Conservation (phyloP, 495 filamentous ascomycete genomes). For the Trichoderma asperelloides region DNA sequence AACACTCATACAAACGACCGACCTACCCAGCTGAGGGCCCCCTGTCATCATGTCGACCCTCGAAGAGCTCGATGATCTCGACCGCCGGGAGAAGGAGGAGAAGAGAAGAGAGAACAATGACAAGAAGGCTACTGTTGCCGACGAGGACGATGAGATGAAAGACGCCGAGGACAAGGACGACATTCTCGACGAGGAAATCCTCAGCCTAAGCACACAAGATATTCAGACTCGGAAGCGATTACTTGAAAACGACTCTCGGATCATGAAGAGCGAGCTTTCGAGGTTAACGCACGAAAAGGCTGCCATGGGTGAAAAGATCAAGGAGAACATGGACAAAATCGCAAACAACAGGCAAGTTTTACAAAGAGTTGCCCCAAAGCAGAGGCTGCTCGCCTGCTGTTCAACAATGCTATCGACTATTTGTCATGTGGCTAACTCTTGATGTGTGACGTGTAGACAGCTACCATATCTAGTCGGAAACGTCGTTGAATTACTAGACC, state of each 20-base stretch:
- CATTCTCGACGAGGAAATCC: constrained; percentile 80
- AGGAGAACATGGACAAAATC: constrained; percentile 97
- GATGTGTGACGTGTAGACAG: constrained; percentile 51
- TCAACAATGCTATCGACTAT: neutral
- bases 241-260: constrained; percentile 92
- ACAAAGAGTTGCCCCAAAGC: neutral
- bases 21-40: neutral
- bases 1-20: neutral
- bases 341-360: constrained; percentile 84
- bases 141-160: constrained; percentile 85
- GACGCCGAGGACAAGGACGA: constrained; percentile 69
- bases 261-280: constrained; percentile 97
- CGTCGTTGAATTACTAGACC: constrained; percentile 91
- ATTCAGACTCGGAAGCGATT: constrained; percentile 79
- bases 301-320: constrained; percentile 95
- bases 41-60: constrained; percentile 27
- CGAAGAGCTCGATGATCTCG: constrained; percentile 36
- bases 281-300: constrained; percentile 90
- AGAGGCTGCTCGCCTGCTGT: neutral
- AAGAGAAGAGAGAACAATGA: constrained; percentile 66
- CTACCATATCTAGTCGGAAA: constrained; percentile 97
- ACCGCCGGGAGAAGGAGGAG: constrained; percentile 50
- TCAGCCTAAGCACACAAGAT: constrained; percentile 83
- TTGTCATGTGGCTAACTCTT: constrained; percentile 7
- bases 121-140: constrained; percentile 57